A percentile compares a stretch with the other conserved stretches of the same genome.
Evolutionary conservation across 108 stramenopile species (phyloP).

Genomic region (Cylindrotheca closterium): DNA sequence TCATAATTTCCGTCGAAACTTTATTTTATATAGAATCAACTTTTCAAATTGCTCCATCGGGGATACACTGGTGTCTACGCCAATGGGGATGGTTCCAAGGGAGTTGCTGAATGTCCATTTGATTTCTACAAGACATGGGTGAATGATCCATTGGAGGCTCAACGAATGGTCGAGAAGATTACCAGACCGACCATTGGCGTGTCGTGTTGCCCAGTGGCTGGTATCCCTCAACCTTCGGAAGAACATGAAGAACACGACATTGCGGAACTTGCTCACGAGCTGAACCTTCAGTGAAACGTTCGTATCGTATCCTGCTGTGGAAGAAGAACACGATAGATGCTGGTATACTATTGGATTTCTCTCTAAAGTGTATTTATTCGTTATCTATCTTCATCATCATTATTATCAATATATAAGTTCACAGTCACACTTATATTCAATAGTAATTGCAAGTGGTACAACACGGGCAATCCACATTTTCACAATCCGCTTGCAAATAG

Average conservation of each 20-base stretch:
- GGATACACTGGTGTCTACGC: constrained; percentile 74
- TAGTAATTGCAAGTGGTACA: background rate
- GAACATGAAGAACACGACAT: constrained; percentile 32
- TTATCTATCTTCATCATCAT: no score
- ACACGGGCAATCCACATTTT: background rate
- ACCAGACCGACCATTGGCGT: constrained; percentile 79
- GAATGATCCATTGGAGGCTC: constrained; percentile 67
- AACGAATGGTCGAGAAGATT: constrained; percentile 65
- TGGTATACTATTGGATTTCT: no score
- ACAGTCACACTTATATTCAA: no score
- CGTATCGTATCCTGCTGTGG: no score
- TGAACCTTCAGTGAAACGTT: constrained; percentile 42
- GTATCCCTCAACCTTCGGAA: constrained; percentile 39
- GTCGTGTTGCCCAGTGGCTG: constrained; percentile 43
- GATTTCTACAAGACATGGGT: constrained; percentile 79
- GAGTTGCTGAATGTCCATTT: constrained; percentile 65
- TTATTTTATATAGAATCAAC: constrained; percentile 66
- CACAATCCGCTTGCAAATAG: background rate
- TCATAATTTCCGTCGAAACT: no score
- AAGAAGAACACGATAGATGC: no score
- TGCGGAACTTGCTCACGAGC: constrained; percentile 28
- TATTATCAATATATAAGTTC: no score
- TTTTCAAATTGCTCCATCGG: constrained; percentile 76
- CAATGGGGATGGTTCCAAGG: constrained; percentile 79
- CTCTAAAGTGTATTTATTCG: no score